These are phyloP conservation scores for Sphaerulina vaccinii DNA, from an alignment of 2,329 filamentous ascomycete genomes.

Conservation along the genomic window DNA sequence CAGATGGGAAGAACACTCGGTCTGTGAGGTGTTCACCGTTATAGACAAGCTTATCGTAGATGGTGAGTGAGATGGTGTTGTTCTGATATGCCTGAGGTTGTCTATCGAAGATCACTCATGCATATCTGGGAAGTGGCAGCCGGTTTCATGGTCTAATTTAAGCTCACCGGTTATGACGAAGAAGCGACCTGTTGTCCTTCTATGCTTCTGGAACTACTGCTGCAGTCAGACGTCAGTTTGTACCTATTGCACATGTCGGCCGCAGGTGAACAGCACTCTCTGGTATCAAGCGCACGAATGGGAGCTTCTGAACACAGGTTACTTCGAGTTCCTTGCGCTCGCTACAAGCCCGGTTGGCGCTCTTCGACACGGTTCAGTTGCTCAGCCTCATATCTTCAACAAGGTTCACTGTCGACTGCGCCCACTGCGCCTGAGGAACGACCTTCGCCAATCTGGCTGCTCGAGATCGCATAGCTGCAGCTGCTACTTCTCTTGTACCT, in stretches of 20 bases:
- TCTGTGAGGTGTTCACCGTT: background rate
- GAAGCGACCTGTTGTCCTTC: background rate
- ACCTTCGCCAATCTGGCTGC: slow-evolving; percentile 2
- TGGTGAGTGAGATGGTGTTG: background rate
- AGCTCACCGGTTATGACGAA: background rate
- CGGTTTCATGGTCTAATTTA: too few species aligned
- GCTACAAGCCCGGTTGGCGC: background rate
- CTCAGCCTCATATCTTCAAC: background rate
- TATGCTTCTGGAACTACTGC: too few species aligned
- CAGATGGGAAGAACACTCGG: background rate
- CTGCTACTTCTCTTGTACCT: too few species aligned
- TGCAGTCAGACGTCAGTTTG: background rate
- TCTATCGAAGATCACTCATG: too few species aligned
- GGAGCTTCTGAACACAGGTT: background rate
- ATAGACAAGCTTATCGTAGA: background rate
- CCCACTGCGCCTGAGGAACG: slow-evolving; percentile 1
- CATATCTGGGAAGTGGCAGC: too few species aligned
- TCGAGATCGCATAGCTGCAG: too few species aligned
- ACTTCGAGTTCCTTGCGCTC: background rate
- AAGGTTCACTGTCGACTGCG: slow-evolving; percentile 5
- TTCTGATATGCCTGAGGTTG: background rate
- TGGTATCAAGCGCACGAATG: background rate
- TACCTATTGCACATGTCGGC: background rate
- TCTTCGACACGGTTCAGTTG: background rate
- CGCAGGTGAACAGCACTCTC: background rate